Conservation (phyloP, 2,329 filamentous ascomycete species). For the Teratosphaeria pseudoeucalypti region DNA sequence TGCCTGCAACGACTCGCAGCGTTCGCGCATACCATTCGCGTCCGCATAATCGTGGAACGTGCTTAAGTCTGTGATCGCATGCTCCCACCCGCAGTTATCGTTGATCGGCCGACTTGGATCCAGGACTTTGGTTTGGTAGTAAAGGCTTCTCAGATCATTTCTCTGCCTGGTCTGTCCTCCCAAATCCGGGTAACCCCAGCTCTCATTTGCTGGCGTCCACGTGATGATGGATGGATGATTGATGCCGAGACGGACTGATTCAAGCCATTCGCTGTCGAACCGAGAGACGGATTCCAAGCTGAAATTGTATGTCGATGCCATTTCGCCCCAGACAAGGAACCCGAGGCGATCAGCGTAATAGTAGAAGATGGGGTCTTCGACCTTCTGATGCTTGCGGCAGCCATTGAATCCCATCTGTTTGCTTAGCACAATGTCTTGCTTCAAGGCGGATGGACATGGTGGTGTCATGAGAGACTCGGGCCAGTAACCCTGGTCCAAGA, state of each 20-base stretch:
- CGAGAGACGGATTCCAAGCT: constrained; percentile 47
- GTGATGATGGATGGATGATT: constrained; percentile 55
- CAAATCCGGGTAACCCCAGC: constrained; percentile 54
- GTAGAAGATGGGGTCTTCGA: constrained; percentile 50
- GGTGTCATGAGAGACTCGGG: constrained; percentile 51
- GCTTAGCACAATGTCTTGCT: constrained; percentile 44
- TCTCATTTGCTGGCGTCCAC: constrained; percentile 58
- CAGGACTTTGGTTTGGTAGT: constrained; percentile 53
- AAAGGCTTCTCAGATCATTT: constrained; percentile 53
- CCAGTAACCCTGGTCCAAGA: constrained; percentile 56
- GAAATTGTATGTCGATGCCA: constrained; percentile 56
- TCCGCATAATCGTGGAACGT: constrained; percentile 62
- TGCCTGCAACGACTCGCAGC: constrained; percentile 42
- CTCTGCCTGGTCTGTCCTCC: constrained; percentile 48
- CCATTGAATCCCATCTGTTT: constrained; percentile 56
- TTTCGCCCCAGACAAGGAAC: constrained; percentile 55
- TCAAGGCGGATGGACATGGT: constrained; percentile 36
- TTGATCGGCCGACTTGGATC: constrained; percentile 57
- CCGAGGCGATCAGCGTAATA: constrained; percentile 53
- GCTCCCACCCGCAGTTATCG: constrained; percentile 64
- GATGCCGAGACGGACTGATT: constrained; percentile 52
- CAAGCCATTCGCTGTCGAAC: constrained; percentile 56
- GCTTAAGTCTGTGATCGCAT: constrained; percentile 52
- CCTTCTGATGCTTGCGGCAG: constrained; percentile 55
- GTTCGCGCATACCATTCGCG: constrained; percentile 43